Conservation (phyloP, 139 green algal species). For the Desmodesmus armatus region DNA sequence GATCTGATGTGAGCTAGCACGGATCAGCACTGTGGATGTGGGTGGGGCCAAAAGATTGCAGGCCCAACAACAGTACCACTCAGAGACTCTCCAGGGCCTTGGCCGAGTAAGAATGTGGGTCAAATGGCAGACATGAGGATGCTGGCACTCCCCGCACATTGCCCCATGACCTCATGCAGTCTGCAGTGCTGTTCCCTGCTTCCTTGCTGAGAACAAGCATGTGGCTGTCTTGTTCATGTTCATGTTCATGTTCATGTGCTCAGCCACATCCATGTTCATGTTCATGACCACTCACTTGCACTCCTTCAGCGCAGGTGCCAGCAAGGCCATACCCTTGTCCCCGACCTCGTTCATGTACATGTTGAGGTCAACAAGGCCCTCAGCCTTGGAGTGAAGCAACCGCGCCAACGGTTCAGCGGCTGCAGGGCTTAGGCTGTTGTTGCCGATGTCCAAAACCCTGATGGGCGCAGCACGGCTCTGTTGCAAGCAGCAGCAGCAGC, state of each 20-base stretch:
- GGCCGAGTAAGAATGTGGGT: no score
- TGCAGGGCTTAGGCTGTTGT: constrained; percentile 88
- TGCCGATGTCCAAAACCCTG: constrained; percentile 89
- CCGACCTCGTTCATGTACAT: constrained; percentile 99
- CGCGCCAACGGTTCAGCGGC: constrained; percentile 77
- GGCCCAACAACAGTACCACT: constrained; percentile 95
- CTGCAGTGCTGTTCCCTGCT: no score
- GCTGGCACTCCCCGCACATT: no score
- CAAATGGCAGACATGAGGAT: no score
- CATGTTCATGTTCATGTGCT: no score
- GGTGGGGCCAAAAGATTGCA: constrained; percentile 72
- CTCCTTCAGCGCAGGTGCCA: constrained; percentile 37
- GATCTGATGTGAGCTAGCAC: no score
- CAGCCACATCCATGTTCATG: no score
- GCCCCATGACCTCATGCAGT: no score
- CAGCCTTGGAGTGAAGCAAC: constrained; percentile 71
- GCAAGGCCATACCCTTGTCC: constrained; percentile 73
- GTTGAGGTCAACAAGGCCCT: constrained; percentile 84
- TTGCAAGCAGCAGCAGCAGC: background rate
- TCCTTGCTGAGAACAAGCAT: no score
- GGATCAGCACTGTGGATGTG: background rate
- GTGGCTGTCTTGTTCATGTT: no score
- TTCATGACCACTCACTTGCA: constrained; percentile 49
- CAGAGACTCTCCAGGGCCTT: constrained; percentile 79
- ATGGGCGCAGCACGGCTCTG: constrained; percentile 63